Base-by-base conservation (phyloP, 2,329 filamentous ascomycete genomes). In the Ceratocystis ficicola region DNA sequence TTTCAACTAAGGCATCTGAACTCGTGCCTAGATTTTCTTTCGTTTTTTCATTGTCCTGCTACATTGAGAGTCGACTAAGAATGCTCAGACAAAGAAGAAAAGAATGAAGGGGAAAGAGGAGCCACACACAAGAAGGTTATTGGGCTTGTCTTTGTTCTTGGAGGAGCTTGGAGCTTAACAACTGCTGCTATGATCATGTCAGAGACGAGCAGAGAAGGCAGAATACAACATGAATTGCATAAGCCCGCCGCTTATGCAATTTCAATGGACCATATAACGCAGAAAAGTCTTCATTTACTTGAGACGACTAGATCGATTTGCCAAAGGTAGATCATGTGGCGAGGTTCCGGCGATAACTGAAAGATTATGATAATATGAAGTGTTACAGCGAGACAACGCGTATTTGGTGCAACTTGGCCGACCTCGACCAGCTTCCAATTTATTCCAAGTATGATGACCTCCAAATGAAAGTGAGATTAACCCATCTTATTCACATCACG, bases 131-230 rank as follows among this genome's bases (percentile, higher is more conserved):
- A 15, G 50, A 22, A 25, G 50, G 25, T 7, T 46, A 20, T 28
- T 20, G 25, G 48, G 12, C 20, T 22, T 22, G 46, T 25, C 52
- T 55, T 41, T 41, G 63, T 41, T 25, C 25, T 32, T 36, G 22
- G 28, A 57, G 48, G 30, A 44, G 63, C 63, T 57, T 41, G 63
- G 55, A 36, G 28, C 28, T 36, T 59, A 36, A 59, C 15, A 59
- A 59, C 55, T 36, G 28, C 55, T 17, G 55, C 55, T 59, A 36
- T 59, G 25, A 6, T 59, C 55, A 59, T 36, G 55, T n/a, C 15
- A 59, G 28, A n/a, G 12, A 36, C 55, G 28, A 36, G 55, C 25
- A 4, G 55, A 20, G 50, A 55, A 28, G 50, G 20, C 8, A 57
- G 15, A 20, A 59, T 20, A 10, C 36, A n/a, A n/a, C n/a, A 6